A percentile compares a stretch with the other conserved stretches of the same genome.
These are phyloP conservation scores for Stephanodiscus minutulus DNA, from an alignment of 108 stramenopile genomes.

Conservation along the genomic window DNA sequence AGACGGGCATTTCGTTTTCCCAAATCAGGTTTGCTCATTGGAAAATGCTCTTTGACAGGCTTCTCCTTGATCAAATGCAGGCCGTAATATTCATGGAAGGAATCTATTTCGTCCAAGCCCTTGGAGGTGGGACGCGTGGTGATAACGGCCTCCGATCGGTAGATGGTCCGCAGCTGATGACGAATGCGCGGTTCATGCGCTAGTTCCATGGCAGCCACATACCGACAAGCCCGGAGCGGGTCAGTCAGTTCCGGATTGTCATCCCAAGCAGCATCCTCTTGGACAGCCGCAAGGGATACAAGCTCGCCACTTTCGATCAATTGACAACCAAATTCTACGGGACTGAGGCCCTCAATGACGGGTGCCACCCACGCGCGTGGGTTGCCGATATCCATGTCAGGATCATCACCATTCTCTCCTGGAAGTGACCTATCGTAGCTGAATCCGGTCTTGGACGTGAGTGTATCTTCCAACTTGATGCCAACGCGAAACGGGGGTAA, in stretches of 20 bases:
- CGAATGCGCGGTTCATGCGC: constrained; percentile 88
- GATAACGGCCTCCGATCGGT: constrained; percentile 64
- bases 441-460: constrained; percentile 54
- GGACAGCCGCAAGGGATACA: constrained; percentile 64
- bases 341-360: constrained; percentile 48
- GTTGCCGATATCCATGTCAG: constrained; percentile 38
- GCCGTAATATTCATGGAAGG: constrained; percentile 87
- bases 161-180: constrained; percentile 66
- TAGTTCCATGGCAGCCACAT: constrained; percentile 89
- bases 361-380: constrained; percentile 81
- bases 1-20: constrained; percentile 51
- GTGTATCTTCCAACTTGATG: constrained; percentile 77
- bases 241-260: constrained; percentile 57
- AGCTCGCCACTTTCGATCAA: constrained; percentile 85
- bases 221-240: constrained; percentile 80
- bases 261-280: constrained; percentile 50
- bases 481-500: constrained; percentile 78
- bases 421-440: constrained; percentile 70
- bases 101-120: constrained; percentile 76
- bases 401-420: constrained; percentile 56
- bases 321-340: constrained; percentile 73
- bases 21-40: constrained; percentile 61
- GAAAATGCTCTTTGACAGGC: constrained; percentile 83
- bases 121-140: constrained; percentile 85
- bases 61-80: constrained; percentile 81